Evolutionary conservation across 495 filamentous ascomycete genomes (phyloP).

Genomic region (Penicillium bialowiezense): DNA sequence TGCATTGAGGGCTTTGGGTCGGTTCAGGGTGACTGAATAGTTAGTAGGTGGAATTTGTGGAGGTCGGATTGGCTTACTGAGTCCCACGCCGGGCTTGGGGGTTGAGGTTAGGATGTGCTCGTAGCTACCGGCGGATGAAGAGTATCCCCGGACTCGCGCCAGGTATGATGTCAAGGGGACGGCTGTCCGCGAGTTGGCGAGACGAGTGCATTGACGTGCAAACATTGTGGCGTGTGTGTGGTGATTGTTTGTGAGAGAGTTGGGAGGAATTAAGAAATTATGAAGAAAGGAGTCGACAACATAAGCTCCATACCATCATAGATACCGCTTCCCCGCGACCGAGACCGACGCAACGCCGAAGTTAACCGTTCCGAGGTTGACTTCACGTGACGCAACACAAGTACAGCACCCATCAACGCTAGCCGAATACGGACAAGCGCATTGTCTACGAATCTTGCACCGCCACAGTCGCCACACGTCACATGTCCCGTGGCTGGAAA

Average conservation of each 20-base stretch:
- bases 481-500: constrained; percentile 19
- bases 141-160: constrained; percentile 54
- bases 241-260: too few relatives aligned
- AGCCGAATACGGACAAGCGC: neutral
- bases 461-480: constrained; percentile 14
- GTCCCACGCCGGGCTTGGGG: constrained; percentile 83
- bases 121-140: constrained; percentile 58
- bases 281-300: constrained; percentile 1
- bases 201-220: constrained; percentile 53
- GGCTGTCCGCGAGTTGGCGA: constrained; percentile 56
- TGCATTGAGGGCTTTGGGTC: constrained; percentile 92
- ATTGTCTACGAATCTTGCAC: neutral
- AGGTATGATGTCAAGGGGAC: constrained; percentile 42
- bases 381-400: constrained; percentile 18
- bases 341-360: constrained; percentile 25
- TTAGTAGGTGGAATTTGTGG: constrained; percentile 7
- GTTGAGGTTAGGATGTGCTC: constrained; percentile 76
- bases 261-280: too few relatives aligned
- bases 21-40: constrained; percentile 80
- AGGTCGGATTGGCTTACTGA: constrained; percentile 67
- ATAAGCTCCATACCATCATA: constrained; percentile 6
- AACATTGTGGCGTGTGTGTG: constrained; percentile 43
- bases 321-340: constrained; percentile 29
- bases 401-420: too few relatives aligned
- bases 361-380: constrained; percentile 34